Evolutionary conservation across 2,329 filamentous ascomycete genomes (phyloP), one percentile per base, ranked within the genome.

Genomic region (Diaporthe citriasiana): DNA sequence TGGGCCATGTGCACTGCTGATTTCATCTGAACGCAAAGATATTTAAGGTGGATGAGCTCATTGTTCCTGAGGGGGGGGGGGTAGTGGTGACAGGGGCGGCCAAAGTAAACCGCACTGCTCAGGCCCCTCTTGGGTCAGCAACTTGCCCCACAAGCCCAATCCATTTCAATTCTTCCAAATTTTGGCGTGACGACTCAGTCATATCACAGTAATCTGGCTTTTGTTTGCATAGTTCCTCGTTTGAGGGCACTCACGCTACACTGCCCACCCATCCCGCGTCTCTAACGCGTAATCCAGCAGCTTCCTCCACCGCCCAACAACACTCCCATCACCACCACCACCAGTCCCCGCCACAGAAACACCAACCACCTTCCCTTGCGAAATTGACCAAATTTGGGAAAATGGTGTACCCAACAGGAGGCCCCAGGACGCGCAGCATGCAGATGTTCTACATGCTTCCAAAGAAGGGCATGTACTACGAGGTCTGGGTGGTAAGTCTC

Each of bases 401-500:
- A 13, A 57, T 57, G 55, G 33, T 12, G 3, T 25, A 50, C 7
- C 47, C 47, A n/a, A 2, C 33, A 8, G 8, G 1, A 7, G 33
- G 8, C 25, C 35, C 22, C 0, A 57, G 8, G 33, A 25, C 12
- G 10, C n/a, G n/a, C 10, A 25, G 9, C 8, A 56, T 56, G 50
- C 17, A 27, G 12, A 17, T 69, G 65, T 22, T 70, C 17, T 0
- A 15, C 22, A 55, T 45, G 66, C 25, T 70, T 1, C 66, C 66
- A 27, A 33, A 70, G 19, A n/a, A 56, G 8, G 66, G 66, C 50
- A 13, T 70, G 50, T 22, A n/a, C 35, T 70, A 45, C 50, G 8
- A 30, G 9, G 4, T 45, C 19, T 42, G 35, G 35, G 50, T 56
- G 25, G 66, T 70, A 30, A 45, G 50, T 17, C 9, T n/a, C 1